Conservation (phyloP, 306 rosid species). For the Lathyrus aphaca region DNA sequence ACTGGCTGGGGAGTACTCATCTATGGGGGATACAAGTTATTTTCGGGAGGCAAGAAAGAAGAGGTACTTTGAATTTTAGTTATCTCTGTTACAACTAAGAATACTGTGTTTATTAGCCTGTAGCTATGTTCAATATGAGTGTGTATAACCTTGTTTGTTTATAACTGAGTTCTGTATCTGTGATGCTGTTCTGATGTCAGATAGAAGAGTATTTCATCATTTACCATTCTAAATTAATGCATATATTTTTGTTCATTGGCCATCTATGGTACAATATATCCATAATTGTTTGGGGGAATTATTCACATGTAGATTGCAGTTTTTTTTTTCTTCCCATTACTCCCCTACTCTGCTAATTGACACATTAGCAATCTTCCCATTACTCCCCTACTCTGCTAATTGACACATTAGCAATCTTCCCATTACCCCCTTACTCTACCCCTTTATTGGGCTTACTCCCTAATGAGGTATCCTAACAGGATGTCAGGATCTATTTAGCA, state of each 20-base stretch:
- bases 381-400: no score
- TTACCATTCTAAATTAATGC: neutral
- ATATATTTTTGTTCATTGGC: constrained; percentile 9
- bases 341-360: no score
- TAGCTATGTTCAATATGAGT: constrained; percentile 9
- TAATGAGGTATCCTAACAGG: neutral
- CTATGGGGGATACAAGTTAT: constrained; percentile 64
- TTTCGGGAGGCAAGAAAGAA: constrained; percentile 79
- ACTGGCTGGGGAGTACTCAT: constrained; percentile 83
- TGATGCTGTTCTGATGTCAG: constrained; percentile 8
- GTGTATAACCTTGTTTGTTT: constrained; percentile 9
- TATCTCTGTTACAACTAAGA: neutral
- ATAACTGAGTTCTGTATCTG: constrained; percentile 23
- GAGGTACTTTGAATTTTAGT: constrained; percentile 59
- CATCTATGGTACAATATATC: neutral
- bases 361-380: no score
- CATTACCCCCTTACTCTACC: neutral
- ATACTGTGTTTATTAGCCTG: constrained; percentile 13
- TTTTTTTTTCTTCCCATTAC: no score
- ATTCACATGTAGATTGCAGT: no score
- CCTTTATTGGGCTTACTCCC: neutral
- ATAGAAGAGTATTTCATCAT: constrained; percentile 4
- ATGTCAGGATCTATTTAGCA: constrained; percentile 18
- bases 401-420: neutral
- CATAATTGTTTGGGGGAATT: constrained; percentile 17